Conservation (phyloP, 176 grass and related monocot species). For the Hyparrhenia diplandra region DNA sequence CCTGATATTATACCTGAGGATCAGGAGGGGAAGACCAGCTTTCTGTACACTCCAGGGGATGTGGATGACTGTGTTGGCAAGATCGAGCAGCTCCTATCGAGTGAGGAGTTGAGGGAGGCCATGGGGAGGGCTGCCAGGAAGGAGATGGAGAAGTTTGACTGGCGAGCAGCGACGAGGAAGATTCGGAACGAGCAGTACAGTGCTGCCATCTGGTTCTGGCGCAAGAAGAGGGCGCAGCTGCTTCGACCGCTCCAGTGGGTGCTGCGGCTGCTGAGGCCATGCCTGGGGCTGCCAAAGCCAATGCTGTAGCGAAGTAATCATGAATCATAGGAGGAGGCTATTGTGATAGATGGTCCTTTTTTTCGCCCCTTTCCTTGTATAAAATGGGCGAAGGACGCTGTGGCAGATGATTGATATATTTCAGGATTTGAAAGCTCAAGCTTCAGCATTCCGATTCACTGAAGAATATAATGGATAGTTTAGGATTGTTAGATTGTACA, state of each 20-base stretch:
- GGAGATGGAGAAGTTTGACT: conserved; percentile 74
- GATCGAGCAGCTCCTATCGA: conserved; percentile 46
- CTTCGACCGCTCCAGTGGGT: conserved; percentile 51
- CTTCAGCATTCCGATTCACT: background rate
- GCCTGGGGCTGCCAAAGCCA: background rate
- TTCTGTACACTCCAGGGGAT: conserved; percentile 55
- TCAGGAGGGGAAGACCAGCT: conserved; percentile 64
- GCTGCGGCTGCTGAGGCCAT: background rate
- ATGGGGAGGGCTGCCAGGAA: conserved; percentile 60
- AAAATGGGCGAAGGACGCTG: background rate
- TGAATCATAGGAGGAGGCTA: background rate
- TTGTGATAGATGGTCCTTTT: background rate
- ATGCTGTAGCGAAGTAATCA: background rate
- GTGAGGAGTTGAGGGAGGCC: conserved; percentile 33
- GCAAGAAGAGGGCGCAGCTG: conserved; percentile 53
- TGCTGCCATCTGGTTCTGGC: conserved; percentile 63
- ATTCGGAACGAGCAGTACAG: conserved; percentile 71
- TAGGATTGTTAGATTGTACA: background rate
- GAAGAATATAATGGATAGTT: background rate
- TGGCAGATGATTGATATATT: background rate
- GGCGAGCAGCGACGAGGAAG: conserved; percentile 52
- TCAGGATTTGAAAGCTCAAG: background rate
- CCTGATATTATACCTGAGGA: conserved; percentile 62
- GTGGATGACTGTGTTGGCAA: conserved; percentile 65
- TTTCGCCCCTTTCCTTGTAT: background rate